Base-by-base conservation (phyloP, 2,329 filamentous ascomycete genomes). In the Monosporascus sp. region DNA sequence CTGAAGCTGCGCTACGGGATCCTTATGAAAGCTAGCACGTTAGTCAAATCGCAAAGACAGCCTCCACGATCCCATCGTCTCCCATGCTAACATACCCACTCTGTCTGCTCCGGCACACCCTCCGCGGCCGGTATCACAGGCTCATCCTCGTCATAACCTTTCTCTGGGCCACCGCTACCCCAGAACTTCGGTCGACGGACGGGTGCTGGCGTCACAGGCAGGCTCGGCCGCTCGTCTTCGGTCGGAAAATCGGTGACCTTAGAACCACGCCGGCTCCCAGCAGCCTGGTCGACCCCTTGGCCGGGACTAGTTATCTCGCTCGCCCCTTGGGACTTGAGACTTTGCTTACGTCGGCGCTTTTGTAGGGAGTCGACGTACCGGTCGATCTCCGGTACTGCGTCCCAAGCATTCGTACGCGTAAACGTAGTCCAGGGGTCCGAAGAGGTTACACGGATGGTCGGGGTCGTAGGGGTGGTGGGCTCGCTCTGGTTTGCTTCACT, bases 191-290 rank as follows among this genome's bases (percentile, higher is more conserved):
- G 76, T 62, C 87, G 79, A 58, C 82, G 81, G 62, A 93, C 80
- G 17, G 91, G 91, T 16, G 91, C 91, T 2, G 92, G 92, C 9
- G 92, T 97, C 37, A 96, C 92, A 5, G 93, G 91, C 54, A 97
- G 78, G 69, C 90, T 96, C 49, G 91, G 91, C 48, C 91, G 82
- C 67, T 97, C 92, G 55, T 83, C 71, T 64, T 88, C 88, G 60
- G 82, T 88, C 5, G 92, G 92, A 69, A 96, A 97, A 73, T 96
- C 90, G 56, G 91, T 96, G 57, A 96, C 73, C 66, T 82, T 89
- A 56, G 88, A 79, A 66, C 82, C 73, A 46, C 67, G 69, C 59
- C 68, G 66, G 59, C 52, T 56, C 59, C 61, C 64, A 50, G 55
- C 48, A 36, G 54, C 40, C 40, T 61, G 55, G 38, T 66, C 82